Evolutionary conservation across 169 alveolate genomes (phyloP).

Genomic region (Babesia ovata): DNA sequence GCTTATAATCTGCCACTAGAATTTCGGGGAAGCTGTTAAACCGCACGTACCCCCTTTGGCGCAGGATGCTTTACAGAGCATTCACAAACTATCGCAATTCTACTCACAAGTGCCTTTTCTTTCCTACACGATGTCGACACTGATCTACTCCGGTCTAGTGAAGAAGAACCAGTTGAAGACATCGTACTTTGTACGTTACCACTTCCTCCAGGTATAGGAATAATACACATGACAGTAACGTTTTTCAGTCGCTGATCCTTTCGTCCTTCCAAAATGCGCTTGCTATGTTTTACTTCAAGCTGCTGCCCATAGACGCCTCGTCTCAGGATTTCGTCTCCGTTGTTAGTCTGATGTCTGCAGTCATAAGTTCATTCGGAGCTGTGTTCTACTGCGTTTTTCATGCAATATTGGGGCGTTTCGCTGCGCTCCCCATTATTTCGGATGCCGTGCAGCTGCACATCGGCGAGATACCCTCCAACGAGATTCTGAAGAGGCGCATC

Average conservation of each 20-base stretch:
- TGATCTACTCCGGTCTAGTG: conserved; percentile 50
- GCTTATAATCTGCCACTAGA: conserved; percentile 3
- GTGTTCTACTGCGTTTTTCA: conserved; percentile 29
- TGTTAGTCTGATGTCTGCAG: conserved; percentile 32
- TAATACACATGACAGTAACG: not conserved
- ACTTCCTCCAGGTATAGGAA: conserved; percentile 50
- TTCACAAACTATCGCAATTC: conserved; percentile 26
- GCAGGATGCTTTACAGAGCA: conserved; percentile 5
- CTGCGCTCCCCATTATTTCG: conserved; percentile 42
- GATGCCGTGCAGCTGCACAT: conserved; percentile 64
- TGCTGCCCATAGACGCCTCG: conserved; percentile 29
- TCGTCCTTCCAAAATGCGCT: conserved; percentile 38
- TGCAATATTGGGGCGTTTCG: conserved; percentile 35
- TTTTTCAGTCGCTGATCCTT: conserved; percentile 24
- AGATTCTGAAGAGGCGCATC: conserved; percentile 1
- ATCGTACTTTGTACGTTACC: conserved; percentile 37
- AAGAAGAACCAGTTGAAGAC: conserved; percentile 37
- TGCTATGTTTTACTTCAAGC: conserved; percentile 55
- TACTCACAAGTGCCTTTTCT: conserved; percentile 53
- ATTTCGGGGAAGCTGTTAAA: conserved; percentile 29
- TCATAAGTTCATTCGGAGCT: conserved; percentile 44
- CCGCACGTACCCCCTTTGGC: conserved; percentile 45
- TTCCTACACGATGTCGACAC: conserved; percentile 39
- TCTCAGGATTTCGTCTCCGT: conserved; percentile 30
- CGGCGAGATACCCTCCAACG: conserved; percentile 34